A percentile compares a stretch with the other conserved stretches of the same genome.
These are phyloP conservation scores for Wallacemonas sp. DNA, from an alignment of 208 protist genomes.

Conservation along the genomic window DNA sequence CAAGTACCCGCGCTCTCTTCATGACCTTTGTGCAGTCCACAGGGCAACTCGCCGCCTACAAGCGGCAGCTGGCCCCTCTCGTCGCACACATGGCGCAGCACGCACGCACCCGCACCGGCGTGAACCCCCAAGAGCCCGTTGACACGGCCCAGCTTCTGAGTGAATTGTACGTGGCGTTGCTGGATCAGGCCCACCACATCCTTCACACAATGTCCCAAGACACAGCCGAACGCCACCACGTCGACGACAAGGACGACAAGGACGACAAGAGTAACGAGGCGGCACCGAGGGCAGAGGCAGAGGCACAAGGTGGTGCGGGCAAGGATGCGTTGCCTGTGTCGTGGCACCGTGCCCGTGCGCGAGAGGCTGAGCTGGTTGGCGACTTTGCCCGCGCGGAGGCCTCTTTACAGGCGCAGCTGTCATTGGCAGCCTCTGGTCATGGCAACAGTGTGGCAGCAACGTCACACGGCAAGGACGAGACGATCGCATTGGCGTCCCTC, in stretches of 20 bases:
- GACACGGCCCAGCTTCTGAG: too few relatives aligned
- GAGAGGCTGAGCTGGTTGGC: constrained; percentile 66
- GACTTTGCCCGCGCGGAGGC: constrained; percentile 60
- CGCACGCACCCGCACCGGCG: constrained; percentile 30
- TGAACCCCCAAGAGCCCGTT: too few relatives aligned
- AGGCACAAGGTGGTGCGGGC: too few relatives aligned
- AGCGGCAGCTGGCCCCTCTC: constrained; percentile 66
- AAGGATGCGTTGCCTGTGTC: background rate
- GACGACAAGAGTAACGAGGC: background rate
- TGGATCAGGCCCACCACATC: constrained; percentile 72
- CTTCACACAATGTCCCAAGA: background rate
- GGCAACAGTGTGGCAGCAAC: constrained; percentile 16
- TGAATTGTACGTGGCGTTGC: constrained; percentile 91
- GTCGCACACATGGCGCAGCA: constrained; percentile 69
- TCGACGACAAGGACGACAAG: background rate
- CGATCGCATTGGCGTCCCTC: constrained; percentile 9
- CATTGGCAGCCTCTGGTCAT: constrained; percentile 10
- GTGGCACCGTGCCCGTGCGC: background rate
- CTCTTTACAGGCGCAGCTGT: constrained; percentile 81
- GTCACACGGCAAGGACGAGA: background rate
- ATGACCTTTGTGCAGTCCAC: constrained; percentile 68
- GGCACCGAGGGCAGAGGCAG: background rate
- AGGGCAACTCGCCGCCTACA: constrained; percentile 74
- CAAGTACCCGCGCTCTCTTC: constrained; percentile 32
- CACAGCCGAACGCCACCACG: too few relatives aligned